phyloP scores from a whole-genome alignment of 441 rosid genomes.

The Adansonia madagascariensis region DNA sequence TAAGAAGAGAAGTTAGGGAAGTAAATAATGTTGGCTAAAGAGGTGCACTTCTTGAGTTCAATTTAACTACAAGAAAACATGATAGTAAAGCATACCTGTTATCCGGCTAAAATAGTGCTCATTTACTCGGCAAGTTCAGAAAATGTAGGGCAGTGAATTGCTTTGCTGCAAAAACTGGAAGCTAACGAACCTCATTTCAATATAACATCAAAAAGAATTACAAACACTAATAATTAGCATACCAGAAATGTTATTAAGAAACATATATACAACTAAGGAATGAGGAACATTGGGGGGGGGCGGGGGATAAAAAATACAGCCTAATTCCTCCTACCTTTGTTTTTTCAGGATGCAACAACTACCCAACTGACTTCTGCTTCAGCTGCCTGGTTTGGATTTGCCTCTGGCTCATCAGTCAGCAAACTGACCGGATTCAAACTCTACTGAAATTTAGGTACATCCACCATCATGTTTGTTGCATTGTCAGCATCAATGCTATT shows the following conservation, averaged over 20 bases:
- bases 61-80: slow-evolving; percentile 9
- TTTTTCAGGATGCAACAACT: slow-evolving; percentile 49
- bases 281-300: too few relatives aligned
- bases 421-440: slow-evolving; percentile 26
- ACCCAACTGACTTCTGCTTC: slow-evolving; percentile 18
- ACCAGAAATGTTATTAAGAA: slow-evolving; percentile 20
- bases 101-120: slow-evolving; percentile 25
- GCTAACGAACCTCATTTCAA: not conserved
- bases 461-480: slow-evolving; percentile 51
- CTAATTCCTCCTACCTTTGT: slow-evolving; percentile 55
- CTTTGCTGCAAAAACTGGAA: not conserved
- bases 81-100: slow-evolving; percentile 18
- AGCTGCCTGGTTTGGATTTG: slow-evolving; percentile 26
- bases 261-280: not conserved
- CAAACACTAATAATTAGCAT: not conserved
- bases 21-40: not conserved
- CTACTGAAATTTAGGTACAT: slow-evolving; percentile 38
- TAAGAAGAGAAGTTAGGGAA: not conserved
- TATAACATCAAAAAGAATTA: not conserved
- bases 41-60: slow-evolving; percentile 16
- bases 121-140: slow-evolving; percentile 22
- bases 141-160: slow-evolving; percentile 5
- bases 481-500: slow-evolving; percentile 31
- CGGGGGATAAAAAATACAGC: not conserved
- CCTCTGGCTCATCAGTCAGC: slow-evolving; percentile 30